phyloP scores from a whole-genome alignment of 2,329 filamentous ascomycete species.

The Aspergillus candidus region DNA sequence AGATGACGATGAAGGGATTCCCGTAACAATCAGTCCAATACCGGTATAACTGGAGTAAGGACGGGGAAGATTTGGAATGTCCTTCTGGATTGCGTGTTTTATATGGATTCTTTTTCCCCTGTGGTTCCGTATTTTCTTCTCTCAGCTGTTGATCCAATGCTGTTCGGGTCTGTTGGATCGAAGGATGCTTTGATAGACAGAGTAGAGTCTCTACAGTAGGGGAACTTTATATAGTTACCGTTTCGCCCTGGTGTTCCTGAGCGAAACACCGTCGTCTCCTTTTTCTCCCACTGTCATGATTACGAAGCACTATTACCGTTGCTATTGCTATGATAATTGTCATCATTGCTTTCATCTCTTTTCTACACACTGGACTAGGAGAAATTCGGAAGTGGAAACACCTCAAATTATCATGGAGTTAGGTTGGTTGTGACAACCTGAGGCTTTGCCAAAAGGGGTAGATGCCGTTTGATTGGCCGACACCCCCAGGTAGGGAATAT shows the following conservation, averaged over 20 bases:
- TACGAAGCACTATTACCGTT: too few relatives aligned
- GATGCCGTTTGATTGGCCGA: conserved; percentile 7
- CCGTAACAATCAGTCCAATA: conserved; percentile 10
- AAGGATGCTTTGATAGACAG: too few relatives aligned
- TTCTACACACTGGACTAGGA: neutral
- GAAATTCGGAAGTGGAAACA: conserved; percentile 10
- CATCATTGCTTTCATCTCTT: too few relatives aligned
- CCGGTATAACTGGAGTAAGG: conserved; percentile 11
- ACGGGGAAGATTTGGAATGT: conserved; percentile 12
- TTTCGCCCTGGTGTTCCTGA: too few relatives aligned
- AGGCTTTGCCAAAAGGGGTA: conserved; percentile 13
- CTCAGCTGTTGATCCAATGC: too few relatives aligned
- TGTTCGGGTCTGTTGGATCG: too few relatives aligned
- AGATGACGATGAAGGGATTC: conserved; percentile 12
- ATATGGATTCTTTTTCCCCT: conserved; percentile 1
- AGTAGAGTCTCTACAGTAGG: too few relatives aligned
- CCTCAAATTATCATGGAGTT: conserved; percentile 6
- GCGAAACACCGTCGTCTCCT: too few relatives aligned
- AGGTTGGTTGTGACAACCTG: neutral
- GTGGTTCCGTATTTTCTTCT: too few relatives aligned
- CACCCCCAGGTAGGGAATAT: neutral
- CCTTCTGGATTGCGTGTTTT: conserved; percentile 6
- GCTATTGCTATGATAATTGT: too few relatives aligned
- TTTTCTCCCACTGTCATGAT: too few relatives aligned
- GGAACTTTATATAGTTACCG: too few relatives aligned